Evolutionary conservation across 345 rosid species (phyloP).

Genomic region (Melastoma malabathricum): DNA sequence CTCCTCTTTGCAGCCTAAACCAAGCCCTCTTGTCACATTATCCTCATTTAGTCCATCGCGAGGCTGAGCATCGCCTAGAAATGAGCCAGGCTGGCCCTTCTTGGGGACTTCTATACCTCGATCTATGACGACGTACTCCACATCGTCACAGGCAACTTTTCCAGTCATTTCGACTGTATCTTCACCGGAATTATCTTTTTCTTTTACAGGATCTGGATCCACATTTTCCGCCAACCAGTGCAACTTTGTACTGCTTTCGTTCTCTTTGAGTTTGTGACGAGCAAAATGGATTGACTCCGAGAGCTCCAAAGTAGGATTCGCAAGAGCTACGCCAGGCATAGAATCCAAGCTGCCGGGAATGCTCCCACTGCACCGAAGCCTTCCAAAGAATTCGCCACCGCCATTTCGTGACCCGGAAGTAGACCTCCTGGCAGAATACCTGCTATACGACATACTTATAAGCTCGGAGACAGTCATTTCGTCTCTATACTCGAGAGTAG

Average conservation of each 20-base stretch:
- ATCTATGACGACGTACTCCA: slow-evolving; percentile 28
- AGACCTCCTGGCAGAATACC: slow-evolving; percentile 7
- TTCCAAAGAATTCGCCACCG: slow-evolving; percentile 12
- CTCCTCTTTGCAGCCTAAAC: slow-evolving; percentile 14
- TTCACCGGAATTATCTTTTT: slow-evolving; percentile 8
- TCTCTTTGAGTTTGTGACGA: slow-evolving; percentile 49
- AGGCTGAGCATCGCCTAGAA: slow-evolving; percentile 14
- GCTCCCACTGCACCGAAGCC: slow-evolving; percentile 35
- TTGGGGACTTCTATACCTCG: slow-evolving; percentile 35
- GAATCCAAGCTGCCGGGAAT: slow-evolving; percentile 27
- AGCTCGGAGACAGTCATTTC: slow-evolving; percentile 20
- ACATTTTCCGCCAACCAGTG: slow-evolving; percentile 9
- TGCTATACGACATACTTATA: slow-evolving; percentile 11
- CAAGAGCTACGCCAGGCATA: slow-evolving; percentile 17
- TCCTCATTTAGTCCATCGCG: slow-evolving; percentile 31
- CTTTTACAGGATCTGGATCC: slow-evolving; percentile 17
- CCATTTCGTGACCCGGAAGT: slow-evolving; percentile 8
- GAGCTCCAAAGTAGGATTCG: slow-evolving; percentile 38
- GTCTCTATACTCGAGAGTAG: slow-evolving; percentile 18
- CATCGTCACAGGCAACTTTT: slow-evolving; percentile 19
- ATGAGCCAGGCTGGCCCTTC: slow-evolving; percentile 14
- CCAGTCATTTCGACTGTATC: slow-evolving; percentile 9
- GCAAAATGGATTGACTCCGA: slow-evolving; percentile 47
- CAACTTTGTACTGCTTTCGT: slow-evolving; percentile 12
- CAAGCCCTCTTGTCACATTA: slow-evolving; percentile 38